phyloP scores from a whole-genome alignment of 306 rosid genomes.

The Vigna hirtella region DNA sequence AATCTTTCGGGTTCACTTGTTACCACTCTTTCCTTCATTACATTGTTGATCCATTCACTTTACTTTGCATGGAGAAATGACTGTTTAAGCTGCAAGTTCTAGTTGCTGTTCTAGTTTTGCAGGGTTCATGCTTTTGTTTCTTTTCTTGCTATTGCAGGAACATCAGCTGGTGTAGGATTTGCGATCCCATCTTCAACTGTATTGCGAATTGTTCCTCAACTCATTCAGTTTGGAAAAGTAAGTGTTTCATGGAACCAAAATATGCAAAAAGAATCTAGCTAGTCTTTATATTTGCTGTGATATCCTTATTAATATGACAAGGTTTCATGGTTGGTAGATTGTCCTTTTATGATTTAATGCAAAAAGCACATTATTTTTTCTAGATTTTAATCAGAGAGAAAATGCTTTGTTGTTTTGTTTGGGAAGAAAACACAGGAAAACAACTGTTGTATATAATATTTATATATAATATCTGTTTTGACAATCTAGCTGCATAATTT shows the following conservation, averaged over 20 bases:
- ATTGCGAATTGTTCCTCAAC: slow-evolving; percentile 77
- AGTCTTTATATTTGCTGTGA: slow-evolving; percentile 27
- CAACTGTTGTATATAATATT: neutral
- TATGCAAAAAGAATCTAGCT: neutral
- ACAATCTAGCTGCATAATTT: neutral
- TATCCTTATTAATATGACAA: neutral
- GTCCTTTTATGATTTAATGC: slow-evolving; percentile 30
- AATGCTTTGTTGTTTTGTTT: neutral
- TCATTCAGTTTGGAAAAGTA: slow-evolving; percentile 88
- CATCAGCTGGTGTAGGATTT: slow-evolving; percentile 98
- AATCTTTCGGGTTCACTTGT: slow-evolving; percentile 3
- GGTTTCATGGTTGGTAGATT: neutral
- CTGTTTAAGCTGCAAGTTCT: slow-evolving; percentile 27
- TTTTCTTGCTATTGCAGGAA: slow-evolving; percentile 64
- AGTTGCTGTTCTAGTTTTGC: slow-evolving; percentile 30
- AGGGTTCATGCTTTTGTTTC: neutral
- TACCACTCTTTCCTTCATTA: neutral
- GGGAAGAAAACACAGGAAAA: neutral
- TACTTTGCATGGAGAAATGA: slow-evolving; percentile 18
- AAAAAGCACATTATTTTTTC: neutral
- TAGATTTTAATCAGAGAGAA: slow-evolving; percentile 1
- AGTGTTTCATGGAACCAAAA: slow-evolving; percentile 10
- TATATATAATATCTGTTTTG: neutral
- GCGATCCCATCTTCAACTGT: slow-evolving; percentile 95
- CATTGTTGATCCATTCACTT: slow-evolving; percentile 32